Percentiles rank a stretch among this genome's conserved stretches.
phyloP scores from a whole-genome alignment of 1,284 basidiomycete species.

The Coniferiporia sulphurascens region DNA sequence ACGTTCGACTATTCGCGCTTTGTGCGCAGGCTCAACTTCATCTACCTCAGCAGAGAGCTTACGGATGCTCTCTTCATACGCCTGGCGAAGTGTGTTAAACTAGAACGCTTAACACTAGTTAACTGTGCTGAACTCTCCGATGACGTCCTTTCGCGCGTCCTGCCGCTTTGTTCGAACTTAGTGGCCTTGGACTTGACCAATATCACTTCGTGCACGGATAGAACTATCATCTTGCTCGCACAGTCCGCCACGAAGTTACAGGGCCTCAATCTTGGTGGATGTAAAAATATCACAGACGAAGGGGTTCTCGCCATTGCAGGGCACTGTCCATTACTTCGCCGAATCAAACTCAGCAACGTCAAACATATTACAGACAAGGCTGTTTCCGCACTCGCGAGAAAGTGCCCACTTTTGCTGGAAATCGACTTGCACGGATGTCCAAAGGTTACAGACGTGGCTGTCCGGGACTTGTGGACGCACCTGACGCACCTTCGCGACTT shows the following conservation, averaged over 20 bases:
- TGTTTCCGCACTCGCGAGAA: constrained; percentile 73
- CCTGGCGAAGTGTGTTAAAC: constrained; percentile 72
- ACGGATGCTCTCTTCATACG: constrained; percentile 75
- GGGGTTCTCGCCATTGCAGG: constrained; percentile 76
- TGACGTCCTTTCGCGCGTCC: constrained; percentile 60
- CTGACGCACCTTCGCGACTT: constrained; percentile 87
- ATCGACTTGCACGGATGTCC: constrained; percentile 88
- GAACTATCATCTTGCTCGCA: constrained; percentile 69
- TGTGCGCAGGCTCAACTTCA: constrained; percentile 89
- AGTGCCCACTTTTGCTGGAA: constrained; percentile 88
- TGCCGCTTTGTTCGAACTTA: constrained; percentile 70
- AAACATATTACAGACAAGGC: constrained; percentile 77
- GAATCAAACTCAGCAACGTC: constrained; percentile 84
- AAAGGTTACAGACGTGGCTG: constrained; percentile 71
- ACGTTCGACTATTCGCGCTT: constrained; percentile 88
- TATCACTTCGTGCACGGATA: constrained; percentile 65
- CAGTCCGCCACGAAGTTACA: constrained; percentile 73
- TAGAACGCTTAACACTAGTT: constrained; percentile 91
- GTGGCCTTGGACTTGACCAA: constrained; percentile 88
- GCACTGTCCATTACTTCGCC: constrained; percentile 73
- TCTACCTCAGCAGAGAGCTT: constrained; percentile 67
- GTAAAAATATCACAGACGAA: constrained; percentile 75
- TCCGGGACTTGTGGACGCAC: constrained; percentile 83
- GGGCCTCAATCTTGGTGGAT: constrained; percentile 89
- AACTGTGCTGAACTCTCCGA: constrained; percentile 76